Evolutionary conservation across 176 grass and related monocot genomes (phyloP), one percentile per base, ranked within the genome.

Genomic region (Bromus sterilis): DNA sequence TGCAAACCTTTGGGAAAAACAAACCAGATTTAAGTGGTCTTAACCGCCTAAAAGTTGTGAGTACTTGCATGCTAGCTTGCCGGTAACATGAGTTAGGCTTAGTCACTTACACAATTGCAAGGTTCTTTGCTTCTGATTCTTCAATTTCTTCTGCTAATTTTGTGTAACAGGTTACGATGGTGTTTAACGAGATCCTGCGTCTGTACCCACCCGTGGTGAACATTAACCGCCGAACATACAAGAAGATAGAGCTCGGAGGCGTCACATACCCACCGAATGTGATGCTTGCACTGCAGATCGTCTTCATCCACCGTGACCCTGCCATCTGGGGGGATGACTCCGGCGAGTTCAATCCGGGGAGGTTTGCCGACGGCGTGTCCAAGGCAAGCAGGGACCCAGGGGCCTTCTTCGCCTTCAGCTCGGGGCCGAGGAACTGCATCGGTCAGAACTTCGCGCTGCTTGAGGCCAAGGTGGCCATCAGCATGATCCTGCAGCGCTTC

Each of bases 381-480:
- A 93, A 85, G 57, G 91, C 91, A 7, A 74, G 84, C 25, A 80
- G 44, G 4, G 41, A 82, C 51, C 58, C 76, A 4, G 49, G 69
- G 4, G 84, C 81, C 1, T 90, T 87, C 84, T 61, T 90, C 46
- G 87, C 91, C 7, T 90, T 93, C 71, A 67, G 91, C 15, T 46
- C 64, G 28, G 91, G 91, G 1, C 87, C 87, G 18, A 72, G 87
- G 6, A 42, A 29, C 36, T 93, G 91, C 60, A 85, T 93, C 9
- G 91, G 91, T 0, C 87, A 93, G 66, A 90, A 82, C 67, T 90
- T 93, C 8, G 87, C 91, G 4, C 6, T 92, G 61, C 33, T 86
- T 11, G 90, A 92, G 75, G 90, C 87, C 11, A 89, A 92, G 66
- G 23, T 92, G 75, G 83, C 57, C 4, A 1, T 92, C 21, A 44